These are phyloP conservation scores for Aspergillus arachidicola DNA, from an alignment of 2,329 filamentous ascomycete species.

Conservation along the genomic window DNA sequence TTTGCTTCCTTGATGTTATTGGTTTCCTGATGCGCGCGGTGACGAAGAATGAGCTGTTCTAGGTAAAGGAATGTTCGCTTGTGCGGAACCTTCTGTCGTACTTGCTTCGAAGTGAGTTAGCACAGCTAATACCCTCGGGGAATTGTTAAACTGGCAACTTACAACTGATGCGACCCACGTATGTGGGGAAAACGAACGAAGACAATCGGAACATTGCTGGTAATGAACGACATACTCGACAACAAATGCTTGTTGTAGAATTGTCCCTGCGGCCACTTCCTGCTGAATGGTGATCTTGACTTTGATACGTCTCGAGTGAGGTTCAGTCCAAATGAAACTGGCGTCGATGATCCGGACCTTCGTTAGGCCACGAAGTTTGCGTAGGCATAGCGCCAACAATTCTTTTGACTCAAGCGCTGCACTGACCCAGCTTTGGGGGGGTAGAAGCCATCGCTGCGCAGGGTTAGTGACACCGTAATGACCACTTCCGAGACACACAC, in stretches of 20 bases:
- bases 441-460: constrained; percentile 73
- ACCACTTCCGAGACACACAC: not conserved
- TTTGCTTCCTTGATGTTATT: constrained; percentile 98
- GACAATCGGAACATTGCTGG: constrained; percentile 93
- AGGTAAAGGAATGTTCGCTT: constrained; percentile 84
- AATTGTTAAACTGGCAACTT: not conserved
- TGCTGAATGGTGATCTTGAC: constrained; percentile 93
- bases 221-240: constrained; percentile 87
- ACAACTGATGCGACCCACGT: constrained; percentile 84
- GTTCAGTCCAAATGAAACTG: constrained; percentile 97
- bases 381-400: constrained; percentile 85
- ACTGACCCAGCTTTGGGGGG: constrained; percentile 82
- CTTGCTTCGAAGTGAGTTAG: constrained; percentile 55
- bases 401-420: constrained; percentile 87
- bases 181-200: constrained; percentile 94
- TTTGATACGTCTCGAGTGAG: constrained; percentile 88
- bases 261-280: constrained; percentile 64
- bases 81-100: constrained; percentile 94
- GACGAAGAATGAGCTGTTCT: constrained; percentile 94
- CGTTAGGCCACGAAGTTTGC: constrained; percentile 80
- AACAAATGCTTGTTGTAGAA: constrained; percentile 91
- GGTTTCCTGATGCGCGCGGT: constrained; percentile 85
- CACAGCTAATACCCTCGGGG: not conserved
- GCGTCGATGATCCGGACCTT: constrained; percentile 96
- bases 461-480: not conserved